These are phyloP conservation scores for Solidago caesia DNA, from an alignment of 129 eudicot species.

Conservation along the genomic window DNA sequence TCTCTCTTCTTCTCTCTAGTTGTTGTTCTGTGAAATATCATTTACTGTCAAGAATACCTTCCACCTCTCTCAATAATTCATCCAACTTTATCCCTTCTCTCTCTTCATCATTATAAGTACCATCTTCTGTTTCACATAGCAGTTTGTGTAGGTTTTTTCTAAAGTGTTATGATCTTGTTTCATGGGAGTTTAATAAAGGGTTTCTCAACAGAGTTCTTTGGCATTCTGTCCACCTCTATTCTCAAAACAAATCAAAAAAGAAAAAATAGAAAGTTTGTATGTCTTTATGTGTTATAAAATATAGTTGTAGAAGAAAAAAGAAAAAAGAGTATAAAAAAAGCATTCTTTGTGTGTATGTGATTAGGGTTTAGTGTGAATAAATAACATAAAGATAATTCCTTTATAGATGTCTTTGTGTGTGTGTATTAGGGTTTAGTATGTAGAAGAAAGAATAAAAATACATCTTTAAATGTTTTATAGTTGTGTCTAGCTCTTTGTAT, in stretches of 20 bases:
- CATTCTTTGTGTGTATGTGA: slow-evolving; percentile 3
- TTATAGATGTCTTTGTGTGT: not conserved
- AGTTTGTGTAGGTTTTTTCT: not conserved
- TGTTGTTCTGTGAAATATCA: slow-evolving; percentile 17
- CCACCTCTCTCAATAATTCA: slow-evolving; percentile 31
- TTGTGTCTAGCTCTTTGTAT: not conserved
- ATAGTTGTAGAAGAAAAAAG: not conserved
- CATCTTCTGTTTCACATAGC: slow-evolving; percentile 18
- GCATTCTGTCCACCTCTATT: slow-evolving; percentile 99
- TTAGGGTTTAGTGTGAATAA: slow-evolving; percentile 7
- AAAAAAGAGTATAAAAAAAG: not conserved
- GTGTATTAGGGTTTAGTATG: slow-evolving; percentile 19
- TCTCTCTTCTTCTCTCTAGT: slow-evolving; percentile 16
- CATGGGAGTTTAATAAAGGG: slow-evolving; percentile 84
- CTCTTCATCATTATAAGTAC: slow-evolving; percentile 30
- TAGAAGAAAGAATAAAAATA: not conserved
- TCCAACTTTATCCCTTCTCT: slow-evolving; percentile 3
- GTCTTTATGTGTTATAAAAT: not conserved
- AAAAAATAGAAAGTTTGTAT: not conserved
- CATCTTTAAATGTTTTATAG: not conserved
- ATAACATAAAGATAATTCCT: not conserved
- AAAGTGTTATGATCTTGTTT: slow-evolving; percentile 2
- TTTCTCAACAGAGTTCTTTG: slow-evolving; percentile 77
- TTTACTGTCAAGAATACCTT: slow-evolving; percentile 21
- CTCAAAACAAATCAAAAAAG: not conserved